These are phyloP conservation scores for Phialocephala sp. DNA, from an alignment of 2,329 filamentous ascomycete species.

Conservation along the genomic window DNA sequence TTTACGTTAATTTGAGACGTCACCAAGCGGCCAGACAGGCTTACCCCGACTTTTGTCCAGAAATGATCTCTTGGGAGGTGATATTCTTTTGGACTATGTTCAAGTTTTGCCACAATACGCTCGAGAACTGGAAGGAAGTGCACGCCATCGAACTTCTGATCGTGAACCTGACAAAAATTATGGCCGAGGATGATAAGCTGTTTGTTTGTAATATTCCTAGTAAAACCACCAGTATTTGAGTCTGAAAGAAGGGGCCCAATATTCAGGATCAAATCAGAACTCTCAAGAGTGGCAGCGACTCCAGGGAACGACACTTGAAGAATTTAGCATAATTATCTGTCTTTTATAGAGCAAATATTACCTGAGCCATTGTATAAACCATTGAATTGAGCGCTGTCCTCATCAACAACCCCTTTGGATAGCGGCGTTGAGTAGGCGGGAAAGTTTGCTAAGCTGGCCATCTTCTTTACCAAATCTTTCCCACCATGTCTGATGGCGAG, in stretches of 20 bases:
- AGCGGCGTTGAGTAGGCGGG: conserved; percentile 55
- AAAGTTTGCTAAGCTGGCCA: conserved; percentile 51
- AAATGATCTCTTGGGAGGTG: conserved; percentile 22
- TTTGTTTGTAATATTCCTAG: conserved; percentile 44
- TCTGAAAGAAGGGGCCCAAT: conserved; percentile 54
- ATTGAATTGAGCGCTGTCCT: conserved; percentile 52
- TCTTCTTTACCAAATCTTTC: conserved; percentile 39
- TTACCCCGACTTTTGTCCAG: conserved; percentile 26
- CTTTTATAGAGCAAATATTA: conserved; percentile 34
- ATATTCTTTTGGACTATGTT: conserved; percentile 28
- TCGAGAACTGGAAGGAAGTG: conserved; percentile 78
- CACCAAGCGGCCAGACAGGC: neutral
- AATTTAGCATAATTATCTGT: neutral
- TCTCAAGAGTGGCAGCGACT: conserved; percentile 46
- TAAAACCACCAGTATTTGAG: conserved; percentile 51
- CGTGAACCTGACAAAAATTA: conserved; percentile 36
- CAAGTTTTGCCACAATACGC: conserved; percentile 58
- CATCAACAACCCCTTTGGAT: conserved; percentile 57
- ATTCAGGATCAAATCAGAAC: conserved; percentile 51
- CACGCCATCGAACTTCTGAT: conserved; percentile 34
- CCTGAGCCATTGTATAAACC: conserved; percentile 54
- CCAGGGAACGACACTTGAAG: conserved; percentile 36
- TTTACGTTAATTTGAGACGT: neutral
- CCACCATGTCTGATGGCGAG: conserved; percentile 44
- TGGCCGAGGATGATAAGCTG: conserved; percentile 31